phyloP scores from a whole-genome alignment of 2,329 filamentous ascomycete species.

The Colletotrichum cuscutae region DNA sequence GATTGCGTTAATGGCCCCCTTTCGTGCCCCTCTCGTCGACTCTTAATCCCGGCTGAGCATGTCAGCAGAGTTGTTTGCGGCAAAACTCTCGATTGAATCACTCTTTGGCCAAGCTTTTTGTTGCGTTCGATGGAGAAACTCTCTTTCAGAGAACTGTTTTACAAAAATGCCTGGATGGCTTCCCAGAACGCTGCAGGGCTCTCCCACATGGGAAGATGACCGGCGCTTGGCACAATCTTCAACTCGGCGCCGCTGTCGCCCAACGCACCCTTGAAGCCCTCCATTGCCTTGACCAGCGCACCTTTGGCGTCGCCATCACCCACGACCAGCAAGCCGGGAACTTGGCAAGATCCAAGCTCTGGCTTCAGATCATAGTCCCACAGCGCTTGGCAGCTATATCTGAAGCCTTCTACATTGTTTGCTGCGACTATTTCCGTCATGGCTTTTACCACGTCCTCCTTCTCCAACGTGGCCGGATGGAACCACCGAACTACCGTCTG shows the following conservation, averaged over 20 bases:
- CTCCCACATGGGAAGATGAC: conserved; percentile 89
- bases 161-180: conserved; percentile 69
- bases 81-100: conserved; percentile 5
- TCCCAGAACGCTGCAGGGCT: conserved; percentile 74
- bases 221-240: conserved; percentile 74
- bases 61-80: neutral
- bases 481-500: conserved; percentile 84
- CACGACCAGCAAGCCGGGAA: conserved; percentile 75
- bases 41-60: neutral
- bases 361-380: conserved; percentile 76
- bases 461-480: conserved; percentile 64
- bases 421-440: conserved; percentile 76
- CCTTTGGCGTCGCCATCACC: conserved; percentile 77
- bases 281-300: conserved; percentile 82
- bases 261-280: conserved; percentile 71
- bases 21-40: neutral
- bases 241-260: conserved; percentile 67
- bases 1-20: neutral
- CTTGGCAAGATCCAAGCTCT: conserved; percentile 62
- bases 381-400: conserved; percentile 73
- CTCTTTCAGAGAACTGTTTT: neutral
- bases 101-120: too few relatives aligned
- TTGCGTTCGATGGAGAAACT: neutral
- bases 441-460: conserved; percentile 57
- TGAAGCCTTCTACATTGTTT: conserved; percentile 78